Conservation (phyloP, 2,329 filamentous ascomycete species). For the Alternaria arbusti region DNA sequence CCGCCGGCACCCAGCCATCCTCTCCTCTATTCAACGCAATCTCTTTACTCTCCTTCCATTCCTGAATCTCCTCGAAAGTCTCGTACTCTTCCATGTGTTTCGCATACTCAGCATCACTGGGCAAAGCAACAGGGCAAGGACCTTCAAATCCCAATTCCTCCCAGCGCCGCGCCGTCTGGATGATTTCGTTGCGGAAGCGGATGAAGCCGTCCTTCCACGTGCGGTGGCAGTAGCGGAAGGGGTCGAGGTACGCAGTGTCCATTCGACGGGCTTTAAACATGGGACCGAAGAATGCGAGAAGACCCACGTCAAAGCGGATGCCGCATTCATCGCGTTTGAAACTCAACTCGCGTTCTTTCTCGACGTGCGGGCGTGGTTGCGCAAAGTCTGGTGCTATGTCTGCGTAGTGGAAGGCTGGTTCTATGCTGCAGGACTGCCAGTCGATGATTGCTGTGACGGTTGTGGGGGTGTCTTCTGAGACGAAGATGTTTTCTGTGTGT, state of each 20-base stretch:
- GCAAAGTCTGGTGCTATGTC: too few relatives aligned
- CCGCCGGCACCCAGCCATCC: constrained; percentile 48
- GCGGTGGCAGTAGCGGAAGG: constrained; percentile 50
- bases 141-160: constrained; percentile 47
- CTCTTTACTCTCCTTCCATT: constrained; percentile 36
- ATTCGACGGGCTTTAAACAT: constrained; percentile 14
- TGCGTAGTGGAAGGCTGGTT: too few relatives aligned
- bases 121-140: constrained; percentile 41
- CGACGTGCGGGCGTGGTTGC: too few relatives aligned
- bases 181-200: constrained; percentile 50
- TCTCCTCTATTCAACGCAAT: constrained; percentile 39
- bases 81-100: constrained; percentile 40
- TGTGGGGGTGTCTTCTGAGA: too few relatives aligned
- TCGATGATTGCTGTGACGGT: too few relatives aligned
- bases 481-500: too few relatives aligned
- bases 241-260: constrained; percentile 47
- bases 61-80: constrained; percentile 42
- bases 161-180: constrained; percentile 49
- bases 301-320: too few relatives aligned
- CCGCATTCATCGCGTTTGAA: too few relatives aligned
- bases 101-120: constrained; percentile 31
- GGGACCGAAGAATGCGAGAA: too few relatives aligned
- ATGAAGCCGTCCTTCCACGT: constrained; percentile 52
- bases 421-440: too few relatives aligned
- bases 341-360: too few relatives aligned